A percentile compares a stretch with the other conserved stretches of the same genome.
phyloP scores from a whole-genome alignment of 352 stramenopile genomes.

The Thalassiosira oceanica region DNA sequence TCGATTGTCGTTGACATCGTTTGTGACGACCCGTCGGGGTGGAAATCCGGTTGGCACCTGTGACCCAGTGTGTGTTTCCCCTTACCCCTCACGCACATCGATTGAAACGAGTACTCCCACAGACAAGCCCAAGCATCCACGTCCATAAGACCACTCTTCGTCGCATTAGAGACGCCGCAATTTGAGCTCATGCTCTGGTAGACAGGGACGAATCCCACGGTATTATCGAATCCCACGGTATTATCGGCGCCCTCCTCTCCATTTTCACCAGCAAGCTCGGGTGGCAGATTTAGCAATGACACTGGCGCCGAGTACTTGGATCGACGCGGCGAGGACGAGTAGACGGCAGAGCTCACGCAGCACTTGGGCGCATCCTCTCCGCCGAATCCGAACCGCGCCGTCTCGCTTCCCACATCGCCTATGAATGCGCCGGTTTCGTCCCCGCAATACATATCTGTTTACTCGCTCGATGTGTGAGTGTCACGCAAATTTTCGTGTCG shows the following conservation, averaged over 20 bases:
- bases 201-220: slow-evolving; percentile 29
- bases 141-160: slow-evolving; percentile 54
- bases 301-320: slow-evolving; percentile 35
- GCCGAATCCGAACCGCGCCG: slow-evolving; percentile 92
- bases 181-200: slow-evolving; percentile 30
- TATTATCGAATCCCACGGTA: too few species aligned
- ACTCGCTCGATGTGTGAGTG: not conserved
- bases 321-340: slow-evolving; percentile 4
- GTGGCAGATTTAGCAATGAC: slow-evolving; percentile 25
- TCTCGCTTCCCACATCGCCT: slow-evolving; percentile 88
- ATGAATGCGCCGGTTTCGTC: slow-evolving; percentile 95
- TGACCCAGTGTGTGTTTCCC: slow-evolving; percentile 67
- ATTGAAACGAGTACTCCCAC: slow-evolving; percentile 63
- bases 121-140: slow-evolving; percentile 60
- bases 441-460: slow-evolving; percentile 92
- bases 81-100: slow-evolving; percentile 47
- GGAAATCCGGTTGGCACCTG: slow-evolving; percentile 16
- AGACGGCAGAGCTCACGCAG: slow-evolving; percentile 82
- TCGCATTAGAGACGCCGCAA: slow-evolving; percentile 17
- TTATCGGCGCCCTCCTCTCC: too few species aligned
- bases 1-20: slow-evolving; percentile 19
- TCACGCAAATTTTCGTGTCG: not conserved
- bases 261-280: slow-evolving; percentile 28
- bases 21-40: slow-evolving; percentile 2
- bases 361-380: slow-evolving; percentile 91